Evolutionary conservation across 2,329 filamentous ascomycete species (phyloP), one percentile per base, ranked within the genome.

Genomic region (Cladosporium sp.): DNA sequence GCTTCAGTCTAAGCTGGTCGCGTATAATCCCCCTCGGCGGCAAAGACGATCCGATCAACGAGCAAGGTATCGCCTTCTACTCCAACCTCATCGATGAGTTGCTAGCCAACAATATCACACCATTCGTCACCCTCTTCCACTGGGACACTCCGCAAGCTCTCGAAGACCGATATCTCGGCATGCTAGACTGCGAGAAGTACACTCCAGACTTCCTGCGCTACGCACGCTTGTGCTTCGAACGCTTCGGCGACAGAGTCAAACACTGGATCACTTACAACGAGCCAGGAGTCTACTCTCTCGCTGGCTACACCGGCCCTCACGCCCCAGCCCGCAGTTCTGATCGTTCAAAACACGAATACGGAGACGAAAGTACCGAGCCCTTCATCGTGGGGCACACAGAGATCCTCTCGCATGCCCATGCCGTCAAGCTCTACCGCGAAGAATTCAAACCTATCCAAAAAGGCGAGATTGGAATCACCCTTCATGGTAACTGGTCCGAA

Each of bases 181-280:
- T 70, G 68, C 69, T 75, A 8, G 67, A 71, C 65, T 68, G 71
- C 36, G 67, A 67, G 3, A 69, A 59, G 11, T 70, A 73, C 53
- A 69, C 69, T 1, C 67, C 70, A 18, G 72, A 75, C 34, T 76
- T 75, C 63, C 67, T 75, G 18, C 76, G 78, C 58, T 81, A 80
- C 63, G 79, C 75, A 0, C 73, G 77, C 51, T 67, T 80, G 18
- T 71, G 78, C 3, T 75, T 81, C 18, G 71, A 76, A 0, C 75
- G 78, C 36, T 80, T 75, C 48, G 77, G 75, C 2, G 76, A 79
- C 34, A 69, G 76, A 3, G 77, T 81, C 0, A 78, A 78, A 0
- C 71, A 79, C 16, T 81, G 78, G 78, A 72, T 79, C 13, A 80
- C 78, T 0, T 76, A 80, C 70, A 81, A 80, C 53, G 78, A 81